Evolutionary conservation across 768 basidiomycete species (phyloP).

Genomic region (Russula earlei): DNA sequence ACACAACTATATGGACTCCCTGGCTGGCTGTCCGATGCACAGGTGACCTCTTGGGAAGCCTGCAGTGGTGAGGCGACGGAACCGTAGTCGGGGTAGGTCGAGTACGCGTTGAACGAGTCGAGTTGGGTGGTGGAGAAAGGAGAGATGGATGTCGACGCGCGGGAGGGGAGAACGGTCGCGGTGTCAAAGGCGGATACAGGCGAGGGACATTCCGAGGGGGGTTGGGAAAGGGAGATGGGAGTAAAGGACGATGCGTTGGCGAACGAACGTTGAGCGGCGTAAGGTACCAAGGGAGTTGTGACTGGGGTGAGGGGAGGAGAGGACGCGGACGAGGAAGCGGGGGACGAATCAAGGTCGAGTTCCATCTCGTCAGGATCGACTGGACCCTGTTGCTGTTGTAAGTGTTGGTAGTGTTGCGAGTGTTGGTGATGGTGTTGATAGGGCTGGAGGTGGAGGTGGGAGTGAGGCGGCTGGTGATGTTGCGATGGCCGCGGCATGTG

Average conservation of each 20-base stretch:
- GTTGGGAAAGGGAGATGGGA: slow-evolving; percentile 27
- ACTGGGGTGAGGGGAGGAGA: slow-evolving; percentile 39
- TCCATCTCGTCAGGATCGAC: slow-evolving; percentile 82
- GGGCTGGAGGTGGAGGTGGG: slow-evolving; percentile 16
- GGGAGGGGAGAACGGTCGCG: slow-evolving; percentile 43
- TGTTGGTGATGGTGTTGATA: slow-evolving; percentile 20
- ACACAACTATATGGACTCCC: slow-evolving; percentile 39
- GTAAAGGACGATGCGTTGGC: slow-evolving; percentile 20
- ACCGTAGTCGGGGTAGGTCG: slow-evolving; percentile 58
- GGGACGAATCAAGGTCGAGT: slow-evolving; percentile 47
- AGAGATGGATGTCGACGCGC: slow-evolving; percentile 30
- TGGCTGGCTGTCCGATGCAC: slow-evolving; percentile 18
- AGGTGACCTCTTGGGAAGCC: slow-evolving; percentile 29
- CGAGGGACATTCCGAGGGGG: slow-evolving; percentile 22
- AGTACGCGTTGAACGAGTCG: slow-evolving; percentile 62
- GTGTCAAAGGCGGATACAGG: slow-evolving; percentile 45
- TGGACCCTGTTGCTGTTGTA: slow-evolving; percentile 27
- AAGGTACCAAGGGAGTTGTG: slow-evolving; percentile 33
- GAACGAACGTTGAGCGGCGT: slow-evolving; percentile 18
- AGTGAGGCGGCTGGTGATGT: slow-evolving; percentile 23
- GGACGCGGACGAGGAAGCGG: slow-evolving; percentile 29
- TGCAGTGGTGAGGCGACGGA: slow-evolving; percentile 40
- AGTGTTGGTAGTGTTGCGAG: slow-evolving; percentile 25
- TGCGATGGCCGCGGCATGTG: slow-evolving; percentile 1
- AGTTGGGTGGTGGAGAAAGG: slow-evolving; percentile 28